phyloP scores from a whole-genome alignment of 768 basidiomycete species.

The Leccinum disarticulatum region DNA sequence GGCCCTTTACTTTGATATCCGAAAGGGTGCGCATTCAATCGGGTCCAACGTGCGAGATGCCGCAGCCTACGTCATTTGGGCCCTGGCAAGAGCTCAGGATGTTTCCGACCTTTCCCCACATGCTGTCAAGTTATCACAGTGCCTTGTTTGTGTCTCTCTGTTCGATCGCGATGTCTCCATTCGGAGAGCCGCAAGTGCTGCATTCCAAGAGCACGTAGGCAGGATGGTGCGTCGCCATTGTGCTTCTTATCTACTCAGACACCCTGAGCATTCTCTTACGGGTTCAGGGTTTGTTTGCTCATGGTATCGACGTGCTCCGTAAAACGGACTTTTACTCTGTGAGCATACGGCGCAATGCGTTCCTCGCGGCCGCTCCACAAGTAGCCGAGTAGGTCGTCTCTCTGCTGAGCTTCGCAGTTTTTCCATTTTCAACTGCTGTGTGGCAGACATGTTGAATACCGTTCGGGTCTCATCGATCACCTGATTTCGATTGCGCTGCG shows the following conservation, averaged over 20 bases:
- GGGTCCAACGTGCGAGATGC: conserved; percentile 95
- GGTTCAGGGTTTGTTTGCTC: conserved; percentile 78
- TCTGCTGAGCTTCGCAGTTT: conserved; percentile 3
- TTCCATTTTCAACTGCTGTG: conserved; percentile 10
- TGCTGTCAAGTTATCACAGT: conserved; percentile 62
- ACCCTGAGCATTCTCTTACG: conserved; percentile 19
- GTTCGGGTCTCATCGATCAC: conserved; percentile 66
- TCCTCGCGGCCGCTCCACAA: conserved; percentile 79
- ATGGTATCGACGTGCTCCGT: conserved; percentile 90
- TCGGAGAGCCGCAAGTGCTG: conserved; percentile 92
- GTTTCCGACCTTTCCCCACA: conserved; percentile 56
- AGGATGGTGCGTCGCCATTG: conserved; percentile 63
- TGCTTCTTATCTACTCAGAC: conserved; percentile 4
- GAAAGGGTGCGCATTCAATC: conserved; percentile 89
- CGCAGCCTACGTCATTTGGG: conserved; percentile 93
- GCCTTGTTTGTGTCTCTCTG: conserved; percentile 75
- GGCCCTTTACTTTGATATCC: conserved; percentile 91
- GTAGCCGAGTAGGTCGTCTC: conserved; percentile 74
- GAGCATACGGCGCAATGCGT: conserved; percentile 80
- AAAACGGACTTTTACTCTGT: conserved; percentile 96
- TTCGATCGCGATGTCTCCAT: conserved; percentile 96
- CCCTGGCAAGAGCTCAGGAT: conserved; percentile 79
- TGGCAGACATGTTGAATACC: conserved; percentile 76
- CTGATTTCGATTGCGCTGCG: conserved; percentile 70
- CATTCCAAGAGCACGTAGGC: conserved; percentile 96